These are phyloP conservation scores for Trametes cinnabarina DNA, from an alignment of 768 basidiomycete species.

Conservation along the genomic window DNA sequence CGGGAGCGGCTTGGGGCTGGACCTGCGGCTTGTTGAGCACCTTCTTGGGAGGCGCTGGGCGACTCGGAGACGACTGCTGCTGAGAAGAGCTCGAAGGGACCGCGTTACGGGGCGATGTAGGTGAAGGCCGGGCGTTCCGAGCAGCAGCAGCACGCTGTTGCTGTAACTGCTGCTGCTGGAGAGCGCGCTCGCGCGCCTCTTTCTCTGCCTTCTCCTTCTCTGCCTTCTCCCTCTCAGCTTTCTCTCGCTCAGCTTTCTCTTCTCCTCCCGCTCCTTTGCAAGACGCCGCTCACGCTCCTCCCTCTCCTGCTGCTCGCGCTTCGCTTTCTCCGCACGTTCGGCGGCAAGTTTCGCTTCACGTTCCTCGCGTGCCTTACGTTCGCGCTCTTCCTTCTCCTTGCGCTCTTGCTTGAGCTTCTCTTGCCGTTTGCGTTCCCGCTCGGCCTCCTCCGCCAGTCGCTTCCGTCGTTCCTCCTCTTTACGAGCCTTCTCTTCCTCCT, in stretches of 20 bases:
- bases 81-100: constrained; percentile 48
- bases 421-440: constrained; percentile 76
- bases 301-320: constrained; percentile 51
- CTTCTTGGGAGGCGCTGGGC: constrained; percentile 57
- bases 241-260: constrained; percentile 31
- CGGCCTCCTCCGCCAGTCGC: constrained; percentile 75
- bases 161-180: constrained; percentile 34
- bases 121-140: constrained; percentile 42
- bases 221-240: constrained; percentile 31
- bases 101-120: constrained; percentile 50
- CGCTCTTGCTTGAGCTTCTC: constrained; percentile 53
- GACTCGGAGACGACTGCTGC: constrained; percentile 39
- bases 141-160: constrained; percentile 45
- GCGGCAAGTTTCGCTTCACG: constrained; percentile 53
- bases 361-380: constrained; percentile 64
- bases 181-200: constrained; percentile 32
- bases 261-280: constrained; percentile 53
- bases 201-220: constrained; percentile 19
- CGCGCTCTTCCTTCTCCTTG: constrained; percentile 57
- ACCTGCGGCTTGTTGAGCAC: constrained; percentile 46
- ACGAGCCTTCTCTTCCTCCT: constrained; percentile 78
- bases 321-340: constrained; percentile 44
- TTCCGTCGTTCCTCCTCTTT: constrained; percentile 84
- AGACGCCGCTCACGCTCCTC: constrained; percentile 68
- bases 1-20: constrained; percentile 13